Evolutionary conservation across 495 filamentous ascomycete genomes (phyloP), one percentile per base, ranked within the genome.

Genomic region (Darksidea phi): DNA sequence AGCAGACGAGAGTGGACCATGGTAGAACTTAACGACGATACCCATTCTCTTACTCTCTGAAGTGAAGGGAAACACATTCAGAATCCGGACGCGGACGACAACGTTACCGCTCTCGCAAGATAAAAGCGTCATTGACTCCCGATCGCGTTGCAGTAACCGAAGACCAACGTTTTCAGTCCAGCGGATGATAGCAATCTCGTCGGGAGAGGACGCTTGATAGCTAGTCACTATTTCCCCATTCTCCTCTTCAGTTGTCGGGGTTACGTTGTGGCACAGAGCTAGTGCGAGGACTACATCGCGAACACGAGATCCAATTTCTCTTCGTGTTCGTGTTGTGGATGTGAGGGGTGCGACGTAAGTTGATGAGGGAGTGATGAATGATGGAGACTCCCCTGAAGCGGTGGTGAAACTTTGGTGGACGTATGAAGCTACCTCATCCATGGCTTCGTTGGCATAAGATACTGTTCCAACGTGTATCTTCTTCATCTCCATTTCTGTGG

Each of bases 391-490:
- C 12, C 76, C 61, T 49, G 72, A 34, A 13, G 79, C 73, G 34
- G 78, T 72, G 6, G 84, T 79, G 70, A 97, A 95, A 25, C 84
- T 88, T 70, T 96, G 92, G 61, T 79, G 83, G 46, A 97, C 81
- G 67, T 94, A 96, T 0, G 88, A 85, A 36, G 83, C 74, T 10
- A 99, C 95, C 71, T 97, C 95, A 59, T 97, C 94, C 95, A 97
- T 97, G 2, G 94, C 92, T 72, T 99, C 95, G 64, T 93, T 94
- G 21, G 91, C 95, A 69, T 97, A 99, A 0, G 92, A 96, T 2
- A 97, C 95, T 20, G 94, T 97, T 0, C 95, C 95, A 59, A 99
- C 90, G 67, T 97, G 95, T 25, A 97, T 92, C 74, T 97, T 99
- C 69, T 92, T 95, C 80, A 99, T 82, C 73, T 96, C 94, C 93